Evolutionary conservation across 352 stramenopile genomes (phyloP).

Genomic region (Thalassiosira hispida): DNA sequence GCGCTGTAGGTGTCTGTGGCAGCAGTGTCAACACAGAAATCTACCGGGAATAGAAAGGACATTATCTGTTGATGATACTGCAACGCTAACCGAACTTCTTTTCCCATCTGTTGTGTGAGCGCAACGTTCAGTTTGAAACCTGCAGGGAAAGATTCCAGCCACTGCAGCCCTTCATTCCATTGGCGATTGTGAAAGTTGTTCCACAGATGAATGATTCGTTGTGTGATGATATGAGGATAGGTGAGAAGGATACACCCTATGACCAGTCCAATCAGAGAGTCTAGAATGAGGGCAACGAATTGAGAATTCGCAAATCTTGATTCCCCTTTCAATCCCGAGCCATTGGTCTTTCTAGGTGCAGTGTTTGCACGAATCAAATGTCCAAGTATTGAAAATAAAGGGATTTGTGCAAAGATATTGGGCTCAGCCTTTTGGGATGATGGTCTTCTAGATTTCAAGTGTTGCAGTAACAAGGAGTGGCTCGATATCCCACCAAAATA

Average conservation of each 20-base stretch:
- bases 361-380: neutral
- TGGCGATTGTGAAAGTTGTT: constrained; percentile 20
- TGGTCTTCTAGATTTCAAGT: constrained; percentile 2
- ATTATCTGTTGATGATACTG: constrained; percentile 26
- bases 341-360: neutral
- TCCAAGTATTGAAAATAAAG: constrained; percentile 2
- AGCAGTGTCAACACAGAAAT: constrained; percentile 9
- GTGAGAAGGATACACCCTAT: constrained; percentile 24
- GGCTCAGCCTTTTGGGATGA: neutral
- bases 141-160: constrained; percentile 74
- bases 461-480: constrained; percentile 2
- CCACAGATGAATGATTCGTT: constrained; percentile 11
- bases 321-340: neutral
- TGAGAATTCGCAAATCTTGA: neutral
- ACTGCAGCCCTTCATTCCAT: constrained; percentile 46
- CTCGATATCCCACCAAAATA: neutral
- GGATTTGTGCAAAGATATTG: constrained; percentile 4
- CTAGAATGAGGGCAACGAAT: constrained; percentile 14
- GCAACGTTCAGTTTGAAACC: constrained; percentile 90
- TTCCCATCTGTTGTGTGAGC: constrained; percentile 89
- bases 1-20: neutral
- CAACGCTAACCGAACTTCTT: constrained; percentile 81
- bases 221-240: constrained; percentile 11
- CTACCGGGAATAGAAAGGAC: constrained; percentile 16
- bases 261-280: constrained; percentile 19